Percentiles rank a stretch among this genome's conserved stretches.
Conservation (phyloP, 2,329 filamentous ascomycete genomes). For the Penicillium sp. region DNA sequence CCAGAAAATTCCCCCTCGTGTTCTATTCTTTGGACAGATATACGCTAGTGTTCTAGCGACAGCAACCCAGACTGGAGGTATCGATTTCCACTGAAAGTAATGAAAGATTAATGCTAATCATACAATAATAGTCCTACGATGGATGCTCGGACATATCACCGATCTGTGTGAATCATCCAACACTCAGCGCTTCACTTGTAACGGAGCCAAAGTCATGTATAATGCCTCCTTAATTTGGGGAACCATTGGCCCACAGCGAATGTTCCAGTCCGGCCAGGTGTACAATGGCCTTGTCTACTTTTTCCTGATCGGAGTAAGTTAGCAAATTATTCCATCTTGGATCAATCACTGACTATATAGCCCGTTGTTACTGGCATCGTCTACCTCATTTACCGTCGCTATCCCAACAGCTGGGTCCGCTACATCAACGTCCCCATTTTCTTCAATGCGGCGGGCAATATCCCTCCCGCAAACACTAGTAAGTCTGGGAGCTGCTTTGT, state of each 20-base stretch:
- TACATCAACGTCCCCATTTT: conserved; percentile 70
- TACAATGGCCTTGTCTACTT: conserved; percentile 49
- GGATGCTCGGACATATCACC: conserved; percentile 57
- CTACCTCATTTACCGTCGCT: conserved; percentile 53
- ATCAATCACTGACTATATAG: conserved; percentile 1
- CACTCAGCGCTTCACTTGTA: conserved; percentile 60
- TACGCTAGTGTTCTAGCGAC: conserved; percentile 53
- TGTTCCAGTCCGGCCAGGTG: conserved; percentile 64
- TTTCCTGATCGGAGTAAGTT: conserved; percentile 31
- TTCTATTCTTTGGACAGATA: conserved; percentile 54
- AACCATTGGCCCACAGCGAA: conserved; percentile 67
- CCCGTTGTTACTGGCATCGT: conserved; percentile 32
- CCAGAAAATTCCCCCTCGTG: conserved; percentile 50
- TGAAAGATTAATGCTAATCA: background rate
- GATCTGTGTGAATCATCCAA: conserved; percentile 63
- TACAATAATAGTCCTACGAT: conserved; percentile 38
- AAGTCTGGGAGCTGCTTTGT: conserved; percentile 51
- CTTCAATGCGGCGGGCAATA: conserved; percentile 62
- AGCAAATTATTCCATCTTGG: background rate
- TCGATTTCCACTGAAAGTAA: too few relatives aligned
- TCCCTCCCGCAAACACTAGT: conserved; percentile 69
- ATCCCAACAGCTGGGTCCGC: conserved; percentile 62
- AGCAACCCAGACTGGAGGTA: conserved; percentile 47
- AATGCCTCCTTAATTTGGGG: conserved; percentile 73
- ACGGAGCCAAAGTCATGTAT: conserved; percentile 63